These are phyloP conservation scores for Kwoniella shandongensis DNA, from an alignment of 768 basidiomycete species.

Conservation along the genomic window DNA sequence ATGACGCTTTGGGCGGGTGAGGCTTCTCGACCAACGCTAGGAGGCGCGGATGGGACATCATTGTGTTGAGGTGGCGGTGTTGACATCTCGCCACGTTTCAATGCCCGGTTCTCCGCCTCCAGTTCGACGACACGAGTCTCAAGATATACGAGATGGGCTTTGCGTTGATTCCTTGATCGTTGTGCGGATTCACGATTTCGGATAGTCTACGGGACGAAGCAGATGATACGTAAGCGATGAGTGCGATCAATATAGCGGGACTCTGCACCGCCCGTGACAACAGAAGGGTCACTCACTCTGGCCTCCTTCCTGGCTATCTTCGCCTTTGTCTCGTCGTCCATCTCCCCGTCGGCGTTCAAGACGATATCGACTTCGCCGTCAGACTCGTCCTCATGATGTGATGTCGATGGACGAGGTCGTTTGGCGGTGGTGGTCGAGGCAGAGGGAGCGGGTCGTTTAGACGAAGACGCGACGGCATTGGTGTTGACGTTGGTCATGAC, in stretches of 20 bases:
- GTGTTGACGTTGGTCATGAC: conserved; percentile 8
- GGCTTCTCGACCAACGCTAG: conserved; percentile 9
- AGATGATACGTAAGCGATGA: too few species aligned
- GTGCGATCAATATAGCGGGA: too few species aligned
- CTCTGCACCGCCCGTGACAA: too few species aligned
- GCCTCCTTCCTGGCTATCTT: conserved; percentile 40
- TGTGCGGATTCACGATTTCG: conserved; percentile 92
- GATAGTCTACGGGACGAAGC: conserved; percentile 62
- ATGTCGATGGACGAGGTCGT: conserved; percentile 19
- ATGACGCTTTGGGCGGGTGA: conserved; percentile 32
- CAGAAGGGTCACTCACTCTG: conserved; percentile 26
- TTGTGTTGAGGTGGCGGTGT: conserved; percentile 2
- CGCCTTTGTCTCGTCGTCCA: conserved; percentile 28
- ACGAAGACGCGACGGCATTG: conserved; percentile 22
- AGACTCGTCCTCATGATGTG: conserved; percentile 9
- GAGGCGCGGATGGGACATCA: background rate
- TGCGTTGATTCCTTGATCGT: conserved; percentile 85
- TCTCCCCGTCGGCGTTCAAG: background rate
- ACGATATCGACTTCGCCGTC: conserved; percentile 4
- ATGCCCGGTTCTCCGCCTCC: conserved; percentile 73
- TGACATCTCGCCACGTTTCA: conserved; percentile 26
- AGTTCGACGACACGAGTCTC: conserved; percentile 69
- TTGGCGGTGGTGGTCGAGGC: conserved; percentile 14
- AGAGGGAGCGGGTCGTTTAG: conserved; percentile 29
- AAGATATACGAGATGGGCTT: conserved; percentile 73